These are phyloP conservation scores for Sugiyamaella xylanicola DNA, from an alignment of 1,139 yeast species.

Conservation along the genomic window DNA sequence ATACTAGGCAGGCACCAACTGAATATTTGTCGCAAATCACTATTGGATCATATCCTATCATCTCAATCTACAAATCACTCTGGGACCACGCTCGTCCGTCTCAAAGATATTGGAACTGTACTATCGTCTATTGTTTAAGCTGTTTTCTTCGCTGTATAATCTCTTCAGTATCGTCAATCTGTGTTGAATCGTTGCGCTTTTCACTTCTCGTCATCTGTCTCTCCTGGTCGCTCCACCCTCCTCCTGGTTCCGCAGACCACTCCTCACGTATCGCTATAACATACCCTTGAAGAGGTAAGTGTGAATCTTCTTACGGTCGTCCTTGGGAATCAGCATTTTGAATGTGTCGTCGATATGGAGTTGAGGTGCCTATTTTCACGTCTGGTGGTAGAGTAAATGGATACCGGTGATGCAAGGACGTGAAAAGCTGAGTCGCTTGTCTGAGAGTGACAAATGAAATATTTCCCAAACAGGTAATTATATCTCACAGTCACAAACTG, in stretches of 20 bases:
- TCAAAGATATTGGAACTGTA: too few species aligned
- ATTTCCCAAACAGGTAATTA: neutral
- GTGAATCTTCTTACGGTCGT: slow-evolving; percentile 99
- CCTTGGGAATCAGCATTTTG: slow-evolving; percentile 98
- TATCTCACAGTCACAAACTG: neutral
- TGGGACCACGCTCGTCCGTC: too few species aligned
- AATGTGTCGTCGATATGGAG: slow-evolving; percentile 23
- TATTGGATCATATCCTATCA: too few species aligned
- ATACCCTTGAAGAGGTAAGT: slow-evolving; percentile 97
- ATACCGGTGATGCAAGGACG: slow-evolving; percentile 2
- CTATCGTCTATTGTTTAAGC: too few species aligned
- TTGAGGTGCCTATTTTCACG: slow-evolving; percentile 15
- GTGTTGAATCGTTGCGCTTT: too few species aligned
- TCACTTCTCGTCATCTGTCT: too few species aligned
- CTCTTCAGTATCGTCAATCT: too few species aligned
- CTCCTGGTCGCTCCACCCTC: neutral
- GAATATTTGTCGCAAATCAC: too few species aligned
- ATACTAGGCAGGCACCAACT: too few species aligned
- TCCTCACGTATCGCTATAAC: slow-evolving; percentile 43
- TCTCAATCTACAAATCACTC: too few species aligned
- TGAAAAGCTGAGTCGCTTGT: slow-evolving; percentile 2
- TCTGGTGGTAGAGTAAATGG: slow-evolving; percentile 11
- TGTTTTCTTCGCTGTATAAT: too few species aligned
- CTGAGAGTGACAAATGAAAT: slow-evolving; percentile 1
- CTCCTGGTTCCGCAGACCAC: neutral